Evolutionary conservation across 768 basidiomycete species (phyloP).

Genomic region (Leccinum broughii): DNA sequence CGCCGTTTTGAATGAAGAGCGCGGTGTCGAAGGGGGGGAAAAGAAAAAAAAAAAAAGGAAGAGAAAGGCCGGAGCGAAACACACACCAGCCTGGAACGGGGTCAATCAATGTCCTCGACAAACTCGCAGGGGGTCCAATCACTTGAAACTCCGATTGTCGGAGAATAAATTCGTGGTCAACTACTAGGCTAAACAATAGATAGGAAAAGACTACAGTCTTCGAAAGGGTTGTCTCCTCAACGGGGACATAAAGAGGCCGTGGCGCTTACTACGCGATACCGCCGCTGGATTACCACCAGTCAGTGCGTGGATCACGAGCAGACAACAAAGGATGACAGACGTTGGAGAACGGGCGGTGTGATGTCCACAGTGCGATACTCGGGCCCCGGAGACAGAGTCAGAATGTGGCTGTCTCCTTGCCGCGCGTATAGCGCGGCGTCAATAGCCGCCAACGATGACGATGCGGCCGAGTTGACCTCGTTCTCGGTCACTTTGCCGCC

Average conservation of each 20-base stretch:
- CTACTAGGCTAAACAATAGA: too few relatives aligned
- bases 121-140: conserved; percentile 15
- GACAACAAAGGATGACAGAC: conserved; percentile 6
- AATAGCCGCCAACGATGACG: conserved; percentile 6
- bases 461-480: neutral
- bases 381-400: neutral
- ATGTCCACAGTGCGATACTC: conserved; percentile 6
- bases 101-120: conserved; percentile 22
- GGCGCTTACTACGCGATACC: neutral
- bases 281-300: conserved; percentile 7
- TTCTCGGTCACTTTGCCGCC: neutral
- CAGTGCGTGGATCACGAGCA: neutral
- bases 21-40: conserved; percentile 28
- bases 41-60: conserved; percentile 23
- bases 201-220: conserved; percentile 15
- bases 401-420: neutral
- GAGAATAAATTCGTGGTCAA: conserved; percentile 12
- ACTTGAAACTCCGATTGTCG: conserved; percentile 25
- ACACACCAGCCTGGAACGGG: conserved; percentile 34
- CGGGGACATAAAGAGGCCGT: conserved; percentile 8
- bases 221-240: conserved; percentile 13
- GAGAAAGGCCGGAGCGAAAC: conserved; percentile 32
- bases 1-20: conserved; percentile 55
- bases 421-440: neutral
- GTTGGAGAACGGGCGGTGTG: neutral